Evolutionary conservation across 2,329 filamentous ascomycete genomes (phyloP).

Genomic region (Cladosporium oxysporum): DNA sequence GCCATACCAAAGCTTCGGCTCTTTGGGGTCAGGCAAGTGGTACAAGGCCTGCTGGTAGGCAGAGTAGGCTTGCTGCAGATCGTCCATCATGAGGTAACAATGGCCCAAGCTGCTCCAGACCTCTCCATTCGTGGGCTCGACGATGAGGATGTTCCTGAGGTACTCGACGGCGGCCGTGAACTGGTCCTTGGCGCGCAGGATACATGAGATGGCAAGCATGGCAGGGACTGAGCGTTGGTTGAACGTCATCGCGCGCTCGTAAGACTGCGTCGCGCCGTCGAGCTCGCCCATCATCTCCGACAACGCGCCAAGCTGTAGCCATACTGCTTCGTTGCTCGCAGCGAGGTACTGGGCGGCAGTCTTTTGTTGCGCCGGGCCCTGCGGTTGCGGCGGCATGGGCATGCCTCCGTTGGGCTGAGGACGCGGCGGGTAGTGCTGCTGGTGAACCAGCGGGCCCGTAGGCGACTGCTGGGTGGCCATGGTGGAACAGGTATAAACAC

Average conservation of each 20-base stretch:
- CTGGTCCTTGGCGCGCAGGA: constrained; percentile 87
- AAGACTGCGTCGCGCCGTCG: constrained; percentile 86
- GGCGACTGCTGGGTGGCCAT: constrained; percentile 67
- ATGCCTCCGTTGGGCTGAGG: constrained; percentile 56
- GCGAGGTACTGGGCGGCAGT: constrained; percentile 73
- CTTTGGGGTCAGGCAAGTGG: constrained; percentile 91
- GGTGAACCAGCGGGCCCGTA: constrained; percentile 66
- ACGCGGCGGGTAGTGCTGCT: constrained; percentile 66
- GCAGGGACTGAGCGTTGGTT: constrained; percentile 87
- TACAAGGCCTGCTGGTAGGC: constrained; percentile 95
- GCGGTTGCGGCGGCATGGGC: constrained; percentile 40
- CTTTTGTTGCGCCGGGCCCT: constrained; percentile 58
- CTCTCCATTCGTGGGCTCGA: constrained; percentile 87
- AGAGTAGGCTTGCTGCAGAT: constrained; percentile 92
- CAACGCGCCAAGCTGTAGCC: constrained; percentile 86
- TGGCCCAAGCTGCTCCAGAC: constrained; percentile 98
- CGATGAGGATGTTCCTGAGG: constrained; percentile 83
- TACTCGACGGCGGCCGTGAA: constrained; percentile 95
- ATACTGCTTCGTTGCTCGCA: constrained; percentile 80
- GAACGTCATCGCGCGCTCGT: constrained; percentile 84
- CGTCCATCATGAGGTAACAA: constrained; percentile 98
- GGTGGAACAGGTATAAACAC: constrained; percentile 12
- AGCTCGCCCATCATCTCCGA: constrained; percentile 85
- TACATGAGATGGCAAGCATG: constrained; percentile 91
- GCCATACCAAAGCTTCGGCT: constrained; percentile 97